Conservation (phyloP, 1,139 yeast species). For the Cylindricascospora bacillispora region DNA sequence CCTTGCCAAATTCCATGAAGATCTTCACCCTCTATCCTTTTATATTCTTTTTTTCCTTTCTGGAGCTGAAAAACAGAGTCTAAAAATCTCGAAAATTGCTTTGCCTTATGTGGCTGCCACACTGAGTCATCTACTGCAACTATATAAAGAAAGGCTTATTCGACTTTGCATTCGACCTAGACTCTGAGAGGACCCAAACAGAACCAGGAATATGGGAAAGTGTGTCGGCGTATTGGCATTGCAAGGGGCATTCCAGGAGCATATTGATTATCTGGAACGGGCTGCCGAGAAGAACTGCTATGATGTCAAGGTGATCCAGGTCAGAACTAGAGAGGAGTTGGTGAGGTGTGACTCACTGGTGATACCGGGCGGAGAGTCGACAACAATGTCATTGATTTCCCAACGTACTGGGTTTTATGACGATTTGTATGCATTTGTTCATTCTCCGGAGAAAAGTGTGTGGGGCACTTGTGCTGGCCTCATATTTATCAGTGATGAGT, state of each 20-base stretch:
- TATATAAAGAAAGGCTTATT: too few species aligned
- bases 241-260: slow-evolving; percentile 74
- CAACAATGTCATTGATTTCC: slow-evolving; percentile 62
- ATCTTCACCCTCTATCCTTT: too few species aligned
- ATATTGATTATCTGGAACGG: slow-evolving; percentile 38
- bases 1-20: too few species aligned
- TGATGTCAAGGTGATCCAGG: slow-evolving; percentile 30
- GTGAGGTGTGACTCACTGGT: slow-evolving; percentile 45
- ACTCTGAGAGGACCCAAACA: too few species aligned
- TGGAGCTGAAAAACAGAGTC: too few species aligned
- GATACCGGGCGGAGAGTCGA: slow-evolving; percentile 76
- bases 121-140: too few species aligned
- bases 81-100: too few species aligned
- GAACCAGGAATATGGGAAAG: slow-evolving; percentile 1
- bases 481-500: slow-evolving; percentile 48
- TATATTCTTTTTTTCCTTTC: too few species aligned
- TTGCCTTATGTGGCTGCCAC: too few species aligned
- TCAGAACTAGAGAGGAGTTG: slow-evolving; percentile 42
- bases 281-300: slow-evolving; percentile 24
- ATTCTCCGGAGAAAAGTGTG: slow-evolving; percentile 37
- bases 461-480: slow-evolving; percentile 91
- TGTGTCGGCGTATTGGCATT: slow-evolving; percentile 61
- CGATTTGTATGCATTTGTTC: slow-evolving; percentile 42
- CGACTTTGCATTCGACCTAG: too few species aligned
- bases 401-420: slow-evolving; percentile 48